Base-by-base conservation (phyloP, 345 rosid genomes). In the Citrus mangshanensis region DNA sequence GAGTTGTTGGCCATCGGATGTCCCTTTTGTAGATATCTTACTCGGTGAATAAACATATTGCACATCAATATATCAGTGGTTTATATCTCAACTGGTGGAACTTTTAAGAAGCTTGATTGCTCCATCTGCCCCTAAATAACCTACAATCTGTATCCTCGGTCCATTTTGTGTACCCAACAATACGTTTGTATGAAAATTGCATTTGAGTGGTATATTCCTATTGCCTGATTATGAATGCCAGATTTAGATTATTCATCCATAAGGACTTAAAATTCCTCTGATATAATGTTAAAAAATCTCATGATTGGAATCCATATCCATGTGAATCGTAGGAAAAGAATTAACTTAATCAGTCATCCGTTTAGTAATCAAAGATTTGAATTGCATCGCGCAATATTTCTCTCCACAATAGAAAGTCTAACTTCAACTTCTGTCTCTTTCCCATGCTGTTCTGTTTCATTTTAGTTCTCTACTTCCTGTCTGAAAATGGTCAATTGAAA, bases 71-170 rank as follows among this genome's bases (percentile, higher is more conserved):
- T 65, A 28, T 65, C 3, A 19, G 42, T 65, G 7, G 24, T 65
- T 34, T 34, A 34, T 9, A 34, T 65, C 25, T 32, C 40, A 64
- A 64, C 40, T 32, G 24, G 68, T 30, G 37, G 69, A 32, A 64
- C 65, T 9, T 63, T 77, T 55, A 55, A 71, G 42, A 71, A 76
- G 66, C 61, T 76, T 34, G 80, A 18, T 37, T 65, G 69, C 21
- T 65, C 42, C 46, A 18, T 65, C 1, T n/a, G n/a, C n/a, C n/a
- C n/a, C n/a, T n/a, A n/a, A n/a, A n/a, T n/a, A n/a, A n/a, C n/a
- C n/a, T n/a, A n/a, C n/a, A n/a, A n/a, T n/a, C n/a, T 35, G 24
- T 34, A 65, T 19, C 69, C 24, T 18, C 69, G 7, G 8, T 51
- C 56, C 42, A 25, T 22, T 65, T 65, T 34, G 42, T 65, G 7